Conservation (phyloP, 2,329 filamentous ascomycete genomes). For the Calcarisporium arbuscula region DNA sequence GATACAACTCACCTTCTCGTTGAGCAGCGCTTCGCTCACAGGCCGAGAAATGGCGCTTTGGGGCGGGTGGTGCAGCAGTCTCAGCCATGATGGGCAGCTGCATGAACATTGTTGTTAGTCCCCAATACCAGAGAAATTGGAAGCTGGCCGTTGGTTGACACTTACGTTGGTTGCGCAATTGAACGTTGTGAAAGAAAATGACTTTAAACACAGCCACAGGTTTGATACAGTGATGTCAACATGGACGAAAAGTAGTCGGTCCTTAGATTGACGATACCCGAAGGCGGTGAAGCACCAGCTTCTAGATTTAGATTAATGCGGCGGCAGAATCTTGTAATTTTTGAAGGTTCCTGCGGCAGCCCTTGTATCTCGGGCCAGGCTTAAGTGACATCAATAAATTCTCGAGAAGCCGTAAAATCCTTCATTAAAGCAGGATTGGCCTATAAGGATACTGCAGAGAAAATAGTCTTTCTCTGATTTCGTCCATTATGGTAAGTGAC, state of each 20-base stretch:
- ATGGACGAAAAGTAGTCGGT: conserved; percentile 31
- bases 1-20: conserved; percentile 73
- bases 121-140: too few species aligned
- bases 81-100: conserved; percentile 54
- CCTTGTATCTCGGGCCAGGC: background rate
- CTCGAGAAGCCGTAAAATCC: too few species aligned
- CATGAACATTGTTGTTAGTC: conserved; percentile 6
- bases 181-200: conserved; percentile 5
- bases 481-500: conserved; percentile 1
- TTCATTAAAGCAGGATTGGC: too few species aligned
- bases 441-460: too few species aligned
- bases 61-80: conserved; percentile 41
- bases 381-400: too few species aligned
- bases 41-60: conserved; percentile 68
- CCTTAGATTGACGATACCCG: conserved; percentile 26
- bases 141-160: too few species aligned
- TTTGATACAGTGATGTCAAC: conserved; percentile 27
- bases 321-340: conserved; percentile 42
- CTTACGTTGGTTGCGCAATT: conserved; percentile 14
- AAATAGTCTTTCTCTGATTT: conserved; percentile 3
- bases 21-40: conserved; percentile 94
- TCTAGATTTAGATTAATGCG: conserved; percentile 16
- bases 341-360: conserved; percentile 19
- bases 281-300: conserved; percentile 35
- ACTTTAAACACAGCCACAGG: conserved; percentile 22